Base-by-base conservation (phyloP, 1,284 basidiomycete genomes). In the Hortiboletus rubellus region DNA sequence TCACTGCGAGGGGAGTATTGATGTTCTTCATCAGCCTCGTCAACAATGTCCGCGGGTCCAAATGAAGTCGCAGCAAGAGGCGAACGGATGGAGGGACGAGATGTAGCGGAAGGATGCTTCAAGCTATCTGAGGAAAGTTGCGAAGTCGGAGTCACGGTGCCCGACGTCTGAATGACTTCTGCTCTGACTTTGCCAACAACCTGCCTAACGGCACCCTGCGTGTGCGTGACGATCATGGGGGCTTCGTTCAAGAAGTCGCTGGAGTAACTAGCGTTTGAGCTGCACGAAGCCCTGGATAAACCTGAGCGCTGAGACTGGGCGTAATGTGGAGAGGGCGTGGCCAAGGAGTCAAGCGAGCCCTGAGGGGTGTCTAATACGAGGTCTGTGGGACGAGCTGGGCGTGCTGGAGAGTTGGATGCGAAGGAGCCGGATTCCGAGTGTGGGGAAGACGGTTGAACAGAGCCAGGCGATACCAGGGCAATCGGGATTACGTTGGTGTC, bases 401-500 rank as follows among this genome's bases (percentile, higher is more conserved):
- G 85, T 5, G 75, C 61, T 36, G 86, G 87, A 27, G 75, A 76
- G 38, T 75, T 78, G 65, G 40, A 72, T 62, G 41, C 41, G 65
- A 72, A 60, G 66, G 63, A 46, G 12, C 50, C 50, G 3, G 66
- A 63, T 47, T 64, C 65, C 18, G 69, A 66, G 18, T 52, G 72
- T 42, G 65, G 58, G 50, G 71, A 65, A 30, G 72, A 64, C 3
- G 55, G 55, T 18, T 65, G 66, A 38, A 72, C 70, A 10, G 80
- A 79, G 18, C 82, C 81, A 22, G 87, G 82, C n/a, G 86, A 75
- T 38, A 91, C 86, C 51, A 92, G 78, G 6, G 89, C 89, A 61
- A 92, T 92, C 58, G 90, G 90, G 55, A 92, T 92, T 62, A 91
- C 90, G 66, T 92, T 92, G 15, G 90, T 89, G 41, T 82, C 82